phyloP scores from a whole-genome alignment of 495 filamentous ascomycete genomes.

The Neurospora sp. region DNA sequence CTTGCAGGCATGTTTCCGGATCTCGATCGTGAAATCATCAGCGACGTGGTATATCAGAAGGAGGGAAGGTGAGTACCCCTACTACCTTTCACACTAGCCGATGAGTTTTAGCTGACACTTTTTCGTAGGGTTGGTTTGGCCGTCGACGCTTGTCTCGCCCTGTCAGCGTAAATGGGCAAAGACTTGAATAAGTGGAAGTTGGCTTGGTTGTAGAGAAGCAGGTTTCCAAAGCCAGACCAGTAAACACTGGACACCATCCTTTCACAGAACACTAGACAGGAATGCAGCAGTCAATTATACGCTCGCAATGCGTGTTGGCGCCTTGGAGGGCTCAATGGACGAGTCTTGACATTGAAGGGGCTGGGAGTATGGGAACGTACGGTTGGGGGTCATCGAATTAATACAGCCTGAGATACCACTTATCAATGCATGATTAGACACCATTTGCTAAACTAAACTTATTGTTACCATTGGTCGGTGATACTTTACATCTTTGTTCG shows the following conservation, averaged over 20 bases:
- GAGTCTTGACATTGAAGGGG: neutral
- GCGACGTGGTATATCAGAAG: conserved; percentile 86
- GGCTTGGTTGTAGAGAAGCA: neutral
- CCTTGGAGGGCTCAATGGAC: neutral
- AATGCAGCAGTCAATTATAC: neutral
- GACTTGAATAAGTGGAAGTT: neutral
- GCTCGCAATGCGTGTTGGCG: neutral
- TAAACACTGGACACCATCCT: neutral
- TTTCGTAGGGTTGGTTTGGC: conserved; percentile 67
- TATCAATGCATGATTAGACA: neutral
- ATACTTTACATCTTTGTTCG: neutral
- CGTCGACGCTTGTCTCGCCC: conserved; percentile 82
- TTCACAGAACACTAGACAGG: neutral
- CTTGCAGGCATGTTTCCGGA: conserved; percentile 89
- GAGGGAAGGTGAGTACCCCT: conserved; percentile 64
- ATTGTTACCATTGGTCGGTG: neutral
- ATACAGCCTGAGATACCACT: neutral
- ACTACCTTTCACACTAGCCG: neutral
- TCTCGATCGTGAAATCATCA: conserved; percentile 81
- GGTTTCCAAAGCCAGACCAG: neutral
- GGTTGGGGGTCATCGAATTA: neutral
- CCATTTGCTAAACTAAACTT: neutral
- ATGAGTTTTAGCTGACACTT: conserved; percentile 13
- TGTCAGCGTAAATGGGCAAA: conserved; percentile 39
- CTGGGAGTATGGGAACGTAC: neutral